Percentiles rank a stretch among this genome's conserved stretches.
Conservation (phyloP, 768 basidiomycete species). For the Suillus cothurnatus region DNA sequence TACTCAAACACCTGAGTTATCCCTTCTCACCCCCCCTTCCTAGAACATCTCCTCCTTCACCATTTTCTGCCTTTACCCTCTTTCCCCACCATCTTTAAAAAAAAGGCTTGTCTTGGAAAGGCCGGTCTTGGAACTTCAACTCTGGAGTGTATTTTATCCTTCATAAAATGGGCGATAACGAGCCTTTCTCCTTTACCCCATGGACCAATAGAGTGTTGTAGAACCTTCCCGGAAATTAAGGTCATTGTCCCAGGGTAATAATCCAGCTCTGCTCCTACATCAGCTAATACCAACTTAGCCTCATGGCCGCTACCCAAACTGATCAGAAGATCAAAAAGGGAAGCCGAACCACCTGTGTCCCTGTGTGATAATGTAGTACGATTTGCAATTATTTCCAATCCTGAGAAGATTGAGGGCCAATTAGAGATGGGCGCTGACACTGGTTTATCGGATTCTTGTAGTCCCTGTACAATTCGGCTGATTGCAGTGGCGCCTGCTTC, state of each 20-base stretch:
- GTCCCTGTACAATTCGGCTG: neutral
- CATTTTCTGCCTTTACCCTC: too few relatives aligned
- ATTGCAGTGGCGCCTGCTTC: neutral
- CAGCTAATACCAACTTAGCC: neutral
- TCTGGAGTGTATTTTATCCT: conserved; percentile 1
- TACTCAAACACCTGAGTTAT: neutral
- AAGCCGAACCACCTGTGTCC: neutral
- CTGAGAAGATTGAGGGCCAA: conserved; percentile 10
- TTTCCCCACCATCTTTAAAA: neutral
- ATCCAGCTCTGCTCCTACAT: neutral
- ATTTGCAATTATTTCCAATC: conserved; percentile 11
- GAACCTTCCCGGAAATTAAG: neutral
- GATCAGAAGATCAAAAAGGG: conserved; percentile 11
- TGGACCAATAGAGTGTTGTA: neutral
- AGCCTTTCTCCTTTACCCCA: conserved; percentile 1
- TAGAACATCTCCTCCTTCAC: too few relatives aligned
- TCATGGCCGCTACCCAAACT: conserved; percentile 4
- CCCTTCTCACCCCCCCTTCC: neutral
- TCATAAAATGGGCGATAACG: neutral
- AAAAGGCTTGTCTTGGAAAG: neutral
- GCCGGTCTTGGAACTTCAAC: neutral
- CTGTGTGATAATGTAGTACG: neutral
- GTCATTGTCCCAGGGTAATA: neutral
- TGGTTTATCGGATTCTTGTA: neutral
- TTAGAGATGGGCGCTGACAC: neutral